These are phyloP conservation scores for Peniophora sp. DNA, from an alignment of 1,284 basidiomycete species.

Conservation along the genomic window DNA sequence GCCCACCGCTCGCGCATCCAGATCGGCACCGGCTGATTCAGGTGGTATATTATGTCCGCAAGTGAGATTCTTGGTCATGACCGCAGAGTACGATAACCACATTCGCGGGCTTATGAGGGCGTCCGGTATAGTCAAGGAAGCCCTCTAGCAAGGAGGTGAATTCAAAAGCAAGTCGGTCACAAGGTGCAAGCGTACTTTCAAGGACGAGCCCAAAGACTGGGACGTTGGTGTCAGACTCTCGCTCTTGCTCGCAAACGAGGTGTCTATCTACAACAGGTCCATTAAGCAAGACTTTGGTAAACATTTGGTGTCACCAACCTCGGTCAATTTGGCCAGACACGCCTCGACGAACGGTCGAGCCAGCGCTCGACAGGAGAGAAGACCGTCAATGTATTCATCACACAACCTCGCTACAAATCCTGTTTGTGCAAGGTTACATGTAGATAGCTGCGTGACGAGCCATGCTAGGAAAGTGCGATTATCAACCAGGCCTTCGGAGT, in stretches of 20 bases:
- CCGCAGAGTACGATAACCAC: conserved; percentile 46
- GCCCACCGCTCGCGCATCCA: conserved; percentile 31
- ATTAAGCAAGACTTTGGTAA: too few species aligned
- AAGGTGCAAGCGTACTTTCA: neutral
- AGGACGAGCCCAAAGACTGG: neutral
- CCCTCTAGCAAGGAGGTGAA: too few species aligned
- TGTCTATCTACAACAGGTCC: too few species aligned
- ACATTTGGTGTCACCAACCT: conserved; percentile 36
- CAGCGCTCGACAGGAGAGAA: conserved; percentile 60
- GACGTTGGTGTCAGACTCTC: neutral
- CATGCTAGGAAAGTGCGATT: conserved; percentile 74
- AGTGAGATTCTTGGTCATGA: conserved; percentile 39
- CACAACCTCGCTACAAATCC: conserved; percentile 74
- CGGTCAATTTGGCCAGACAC: conserved; percentile 57
- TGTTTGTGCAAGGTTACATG: conserved; percentile 78
- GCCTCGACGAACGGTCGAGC: conserved; percentile 60
- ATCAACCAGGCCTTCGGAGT: conserved; percentile 78
- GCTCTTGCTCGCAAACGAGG: too few species aligned
- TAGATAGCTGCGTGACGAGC: conserved; percentile 73
- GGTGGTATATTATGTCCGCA: conserved; percentile 19
- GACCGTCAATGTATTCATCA: conserved; percentile 74
- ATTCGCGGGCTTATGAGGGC: conserved; percentile 66
- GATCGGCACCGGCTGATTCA: conserved; percentile 12
- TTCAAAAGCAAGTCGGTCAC: too few species aligned
- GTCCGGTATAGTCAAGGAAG: conserved; percentile 60